These are phyloP conservation scores for Monosporascus sp. DNA, from an alignment of 2,329 filamentous ascomycete genomes.

Conservation along the genomic window DNA sequence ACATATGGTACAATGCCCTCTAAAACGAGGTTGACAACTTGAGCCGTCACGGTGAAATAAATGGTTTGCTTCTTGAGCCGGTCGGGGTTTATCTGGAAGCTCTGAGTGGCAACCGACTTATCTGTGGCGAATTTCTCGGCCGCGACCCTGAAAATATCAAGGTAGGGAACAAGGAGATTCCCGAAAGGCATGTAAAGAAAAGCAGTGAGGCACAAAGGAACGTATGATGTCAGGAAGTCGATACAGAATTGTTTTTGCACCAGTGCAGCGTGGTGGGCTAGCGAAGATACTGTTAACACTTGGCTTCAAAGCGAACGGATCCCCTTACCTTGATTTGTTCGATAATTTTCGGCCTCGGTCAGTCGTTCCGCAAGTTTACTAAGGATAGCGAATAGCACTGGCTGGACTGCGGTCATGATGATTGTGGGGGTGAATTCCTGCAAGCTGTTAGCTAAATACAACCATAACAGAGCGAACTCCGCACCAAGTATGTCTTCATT, in stretches of 20 bases:
- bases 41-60: slow-evolving; percentile 91
- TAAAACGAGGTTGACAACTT: slow-evolving; percentile 79
- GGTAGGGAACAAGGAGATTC: slow-evolving; percentile 73
- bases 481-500: slow-evolving; percentile 75
- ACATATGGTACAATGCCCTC: slow-evolving; percentile 82
- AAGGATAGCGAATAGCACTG: slow-evolving; percentile 69
- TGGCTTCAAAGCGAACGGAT: not conserved
- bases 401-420: slow-evolving; percentile 76
- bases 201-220: slow-evolving; percentile 85
- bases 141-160: slow-evolving; percentile 73
- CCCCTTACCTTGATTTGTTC: slow-evolving; percentile 63
- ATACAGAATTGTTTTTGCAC: slow-evolving; percentile 92
- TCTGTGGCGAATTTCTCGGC: slow-evolving; percentile 73
- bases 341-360: slow-evolving; percentile 86
- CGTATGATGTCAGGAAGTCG: slow-evolving; percentile 94
- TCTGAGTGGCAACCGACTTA: slow-evolving; percentile 58
- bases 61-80: slow-evolving; percentile 88
- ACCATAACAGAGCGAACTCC: slow-evolving; percentile 21
- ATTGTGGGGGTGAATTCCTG: slow-evolving; percentile 84
- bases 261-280: slow-evolving; percentile 74
- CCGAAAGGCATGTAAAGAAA: slow-evolving; percentile 96
- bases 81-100: slow-evolving; percentile 77
- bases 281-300: slow-evolving; percentile 13
- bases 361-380: slow-evolving; percentile 71
- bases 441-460: slow-evolving; percentile 5